Percentiles rank a stretch among this genome's conserved stretches.
These are phyloP conservation scores for Aspergillus sp. DNA, from an alignment of 2,329 filamentous ascomycete species.

Conservation along the genomic window DNA sequence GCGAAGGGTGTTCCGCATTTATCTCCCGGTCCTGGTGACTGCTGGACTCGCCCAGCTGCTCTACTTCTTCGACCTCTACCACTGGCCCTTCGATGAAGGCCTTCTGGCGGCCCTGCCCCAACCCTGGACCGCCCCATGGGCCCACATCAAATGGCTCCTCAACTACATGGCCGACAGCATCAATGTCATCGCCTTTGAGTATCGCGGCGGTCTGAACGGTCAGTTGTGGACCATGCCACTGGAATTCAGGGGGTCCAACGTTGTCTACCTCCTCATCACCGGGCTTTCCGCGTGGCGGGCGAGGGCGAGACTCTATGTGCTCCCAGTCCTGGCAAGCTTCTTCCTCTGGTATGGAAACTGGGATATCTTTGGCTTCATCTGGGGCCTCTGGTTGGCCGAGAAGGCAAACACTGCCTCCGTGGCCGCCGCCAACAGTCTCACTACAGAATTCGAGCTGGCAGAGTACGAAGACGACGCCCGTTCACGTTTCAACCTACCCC, in stretches of 20 bases:
- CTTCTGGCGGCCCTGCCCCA: constrained; percentile 12
- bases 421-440: not conserved
- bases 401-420: not conserved
- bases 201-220: constrained; percentile 19
- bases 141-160: constrained; percentile 17
- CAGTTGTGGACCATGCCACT: constrained; percentile 26
- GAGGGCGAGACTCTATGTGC: constrained; percentile 10
- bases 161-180: constrained; percentile 21
- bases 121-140: constrained; percentile 18
- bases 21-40: constrained; percentile 18
- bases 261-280: constrained; percentile 19
- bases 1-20: constrained; percentile 20
- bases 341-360: constrained; percentile 23
- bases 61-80: constrained; percentile 19
- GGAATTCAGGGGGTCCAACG: constrained; percentile 22
- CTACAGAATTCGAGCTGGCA: not conserved
- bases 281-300: constrained; percentile 16
- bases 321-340: constrained; percentile 10
- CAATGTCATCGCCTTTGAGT: constrained; percentile 19
- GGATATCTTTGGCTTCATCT: constrained; percentile 22
- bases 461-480: not conserved
- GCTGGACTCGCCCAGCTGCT: constrained; percentile 16
- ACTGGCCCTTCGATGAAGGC: constrained; percentile 17
- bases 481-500: not conserved
- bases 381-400: constrained; percentile 21